These are phyloP conservation scores for Brasilioporus rufonigricans DNA, from an alignment of 768 basidiomycete species.

Conservation along the genomic window DNA sequence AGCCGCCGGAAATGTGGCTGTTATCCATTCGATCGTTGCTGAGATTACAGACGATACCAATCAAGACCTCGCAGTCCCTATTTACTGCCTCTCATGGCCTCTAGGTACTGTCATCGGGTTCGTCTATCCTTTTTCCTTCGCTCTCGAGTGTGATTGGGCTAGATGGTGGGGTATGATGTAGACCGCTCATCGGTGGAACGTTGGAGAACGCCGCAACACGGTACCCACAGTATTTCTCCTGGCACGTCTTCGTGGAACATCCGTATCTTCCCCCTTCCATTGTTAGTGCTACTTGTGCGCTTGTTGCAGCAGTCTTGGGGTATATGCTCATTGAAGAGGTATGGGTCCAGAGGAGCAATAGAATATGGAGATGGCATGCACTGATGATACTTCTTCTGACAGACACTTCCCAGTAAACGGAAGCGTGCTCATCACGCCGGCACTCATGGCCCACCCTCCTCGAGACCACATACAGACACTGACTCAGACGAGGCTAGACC, in stretches of 20 bases:
- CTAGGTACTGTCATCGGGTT: background rate
- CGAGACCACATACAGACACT: background rate
- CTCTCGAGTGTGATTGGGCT: background rate
- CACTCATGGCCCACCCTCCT: background rate
- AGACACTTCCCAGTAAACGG: conserved; percentile 22
- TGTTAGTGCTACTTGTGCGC: conserved; percentile 6
- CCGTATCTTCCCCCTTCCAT: no score
- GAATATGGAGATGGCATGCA: background rate
- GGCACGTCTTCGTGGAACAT: no score
- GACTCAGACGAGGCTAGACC: background rate
- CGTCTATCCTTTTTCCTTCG: background rate
- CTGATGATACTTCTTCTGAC: background rate
- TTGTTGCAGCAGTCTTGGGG: conserved; percentile 10
- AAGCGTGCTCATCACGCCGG: background rate
- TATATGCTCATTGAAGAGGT: conserved; percentile 24
- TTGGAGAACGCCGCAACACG: background rate
- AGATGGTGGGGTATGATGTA: background rate
- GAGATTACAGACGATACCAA: background rate
- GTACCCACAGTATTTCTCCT: background rate
- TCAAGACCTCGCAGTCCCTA: background rate
- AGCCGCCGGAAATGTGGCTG: no score
- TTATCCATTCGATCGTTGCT: no score
- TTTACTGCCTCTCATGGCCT: background rate
- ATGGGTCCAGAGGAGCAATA: background rate
- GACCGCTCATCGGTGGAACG: background rate